Base-by-base conservation (phyloP, 73 alveolate genomes). In the Tetrahymena malaccensis region DNA sequence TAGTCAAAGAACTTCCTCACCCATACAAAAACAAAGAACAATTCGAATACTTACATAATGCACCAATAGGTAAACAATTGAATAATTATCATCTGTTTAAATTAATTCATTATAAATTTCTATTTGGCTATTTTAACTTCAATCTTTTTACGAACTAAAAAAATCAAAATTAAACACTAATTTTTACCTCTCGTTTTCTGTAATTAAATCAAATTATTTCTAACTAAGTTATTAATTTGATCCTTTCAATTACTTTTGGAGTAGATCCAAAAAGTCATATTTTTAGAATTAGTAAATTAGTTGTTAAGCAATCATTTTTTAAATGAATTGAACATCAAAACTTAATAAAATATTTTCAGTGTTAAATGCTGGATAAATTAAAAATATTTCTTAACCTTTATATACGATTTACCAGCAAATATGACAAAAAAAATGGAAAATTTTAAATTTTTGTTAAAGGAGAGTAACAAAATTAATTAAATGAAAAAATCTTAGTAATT, bases 1-100 rank as follows among this genome's bases (percentile, higher is more conserved):
- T 85, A 83, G 97, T 97, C 55, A 43, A 93, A 33, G 95, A 94
- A 10, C 97, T 97, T 17, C 98, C 98, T 33, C 97, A 97, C 93
- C 98, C 98, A 10, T 97, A 55, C 93, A 96, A 96, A 58, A 93
- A 94, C 35, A 95, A 96, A n/a, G 93, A 96, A 44, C 97, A 97
- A 58, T 97, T 85, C 93, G 98, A 97, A 84, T 94, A 93, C 21
- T 37, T 96, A 6, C 96, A 95, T 96, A 94, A 89, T 93, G 89
- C 89, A 25, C 89, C 89, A n/a, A 70, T 70, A n/a, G 89, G 89
- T 70, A 70, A 70, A 1, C 25, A 3, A 70, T 70, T 11, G 25
- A 70, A 6, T 40, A 7, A 7, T 40, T 40, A 40, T 27, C 21
- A 3, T 70, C 37, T 19, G 17, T 70, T 25, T n/a, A 27, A 5